phyloP scores from a whole-genome alignment of 2,329 filamentous ascomycete genomes.

The Dendrostoma leiphaemia region DNA sequence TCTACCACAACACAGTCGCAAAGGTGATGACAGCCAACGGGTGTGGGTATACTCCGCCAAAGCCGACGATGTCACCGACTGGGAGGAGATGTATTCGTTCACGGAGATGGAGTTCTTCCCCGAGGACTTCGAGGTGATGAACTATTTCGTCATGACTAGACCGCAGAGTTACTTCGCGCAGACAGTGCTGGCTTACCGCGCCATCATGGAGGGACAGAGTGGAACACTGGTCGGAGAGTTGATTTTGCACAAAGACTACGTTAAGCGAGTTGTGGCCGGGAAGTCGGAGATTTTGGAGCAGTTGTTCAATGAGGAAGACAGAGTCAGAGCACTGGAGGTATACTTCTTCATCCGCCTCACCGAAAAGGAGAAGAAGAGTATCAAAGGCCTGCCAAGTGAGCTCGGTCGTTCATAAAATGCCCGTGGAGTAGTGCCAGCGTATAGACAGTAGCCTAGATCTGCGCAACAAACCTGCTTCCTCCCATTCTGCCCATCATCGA shows the following conservation, averaged over 20 bases:
- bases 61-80: slow-evolving; percentile 32
- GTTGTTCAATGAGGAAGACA: slow-evolving; percentile 45
- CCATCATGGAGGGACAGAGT: slow-evolving; percentile 23
- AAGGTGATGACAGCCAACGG: slow-evolving; percentile 29
- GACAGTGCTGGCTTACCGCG: slow-evolving; percentile 34
- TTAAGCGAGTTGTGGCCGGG: slow-evolving; percentile 41
- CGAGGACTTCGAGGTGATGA: slow-evolving; percentile 47
- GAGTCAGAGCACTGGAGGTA: slow-evolving; percentile 45
- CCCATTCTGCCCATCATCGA: not conserved
- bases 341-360: slow-evolving; percentile 49
- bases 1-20: slow-evolving; percentile 26
- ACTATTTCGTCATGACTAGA: slow-evolving; percentile 34
- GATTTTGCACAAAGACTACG: slow-evolving; percentile 40
- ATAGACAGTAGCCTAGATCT: not conserved
- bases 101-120: slow-evolving; percentile 46
- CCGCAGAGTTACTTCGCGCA: slow-evolving; percentile 37
- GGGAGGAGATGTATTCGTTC: slow-evolving; percentile 50
- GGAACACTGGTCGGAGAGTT: slow-evolving; percentile 33
- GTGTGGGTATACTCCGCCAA: slow-evolving; percentile 39
- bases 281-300: slow-evolving; percentile 39
- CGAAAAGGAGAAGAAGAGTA: slow-evolving; percentile 45
- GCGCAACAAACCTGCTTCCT: not conserved
- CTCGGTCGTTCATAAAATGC: too few relatives aligned
- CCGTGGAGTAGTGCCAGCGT: not conserved
- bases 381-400: slow-evolving; percentile 36